Evolutionary conservation across 2,329 filamentous ascomycete species (phyloP), one percentile per base, ranked within the genome.

Genomic region (Ophiocordyceps camponoti-saundersi): DNA sequence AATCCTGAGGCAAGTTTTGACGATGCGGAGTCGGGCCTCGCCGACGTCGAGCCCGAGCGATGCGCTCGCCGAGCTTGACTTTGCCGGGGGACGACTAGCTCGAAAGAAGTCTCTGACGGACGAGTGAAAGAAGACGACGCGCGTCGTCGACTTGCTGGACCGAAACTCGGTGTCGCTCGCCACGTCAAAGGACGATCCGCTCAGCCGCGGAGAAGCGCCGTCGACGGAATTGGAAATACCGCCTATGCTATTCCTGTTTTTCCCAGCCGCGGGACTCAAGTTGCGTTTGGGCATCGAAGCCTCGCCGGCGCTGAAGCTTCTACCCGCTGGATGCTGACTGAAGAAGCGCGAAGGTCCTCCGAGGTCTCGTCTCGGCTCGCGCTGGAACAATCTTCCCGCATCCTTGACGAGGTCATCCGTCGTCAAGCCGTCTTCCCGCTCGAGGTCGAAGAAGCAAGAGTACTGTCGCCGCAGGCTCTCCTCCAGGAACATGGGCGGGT

Each of bases 371-470:
- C 49, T 48, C 3, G 53, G 47, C 22, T 59, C 55, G 29, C 59
- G 55, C 15, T 58, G 57, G 10, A 55, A 29, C 11, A 29, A 55
- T 16, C 56, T 54, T 42, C 66, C 63, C 44, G 60, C 54, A n/a
- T 65, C 60, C 16, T 62, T 63, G 34, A 65, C 56, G 1, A 67
- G 52, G 42, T 68, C 65, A 16, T 67, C 63, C 0, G 65, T 68
- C 0, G 65, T 65, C 11, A 66, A 51, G 0, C 65, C 66, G 43
- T 71, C 68, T 32, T 69, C 65, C 0, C 68, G 58, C 44, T 66
- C 61, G 0, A 71, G 58, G 7, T 62, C 63, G 40, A 72, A 71
- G 44, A 72, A 71, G 45, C 66, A 69, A 0, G 65, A 63, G 42
- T 66, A 71, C 43, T 69, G 65, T 0, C 62, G 65, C 2, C 69